Evolutionary conservation across 441 rosid species (phyloP).

Genomic region (Populus hybrid): DNA sequence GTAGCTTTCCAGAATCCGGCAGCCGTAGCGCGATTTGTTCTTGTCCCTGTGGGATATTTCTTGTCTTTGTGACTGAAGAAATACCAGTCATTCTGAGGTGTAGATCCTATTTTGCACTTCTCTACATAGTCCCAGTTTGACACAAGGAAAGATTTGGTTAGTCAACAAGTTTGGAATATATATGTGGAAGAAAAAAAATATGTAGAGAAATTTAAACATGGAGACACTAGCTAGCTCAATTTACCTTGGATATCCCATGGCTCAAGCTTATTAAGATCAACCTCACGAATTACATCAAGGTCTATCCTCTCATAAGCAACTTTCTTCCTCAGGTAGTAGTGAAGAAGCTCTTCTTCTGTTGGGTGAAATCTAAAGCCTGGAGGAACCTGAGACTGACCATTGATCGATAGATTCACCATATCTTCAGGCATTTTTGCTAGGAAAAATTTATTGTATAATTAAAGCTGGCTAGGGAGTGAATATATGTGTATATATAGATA

Average conservation of each 20-base stretch:
- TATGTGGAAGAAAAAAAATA: neutral
- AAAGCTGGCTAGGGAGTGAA: neutral
- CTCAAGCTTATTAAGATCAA: slow-evolving; percentile 97
- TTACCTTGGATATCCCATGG: slow-evolving; percentile 99
- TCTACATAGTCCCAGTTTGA: slow-evolving; percentile 34
- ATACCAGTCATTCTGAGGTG: slow-evolving; percentile 98
- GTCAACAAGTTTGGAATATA: neutral
- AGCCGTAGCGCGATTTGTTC: slow-evolving; percentile 88
- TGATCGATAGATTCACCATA: slow-evolving; percentile 71
- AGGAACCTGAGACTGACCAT: slow-evolving; percentile 93
- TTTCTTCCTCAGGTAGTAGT: slow-evolving; percentile 87
- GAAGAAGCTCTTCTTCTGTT: slow-evolving; percentile 87
- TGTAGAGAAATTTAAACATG: neutral
- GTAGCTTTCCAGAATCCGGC: slow-evolving; percentile 99
- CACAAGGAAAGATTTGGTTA: neutral
- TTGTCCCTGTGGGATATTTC: slow-evolving; percentile 91
- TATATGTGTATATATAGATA: neutral
- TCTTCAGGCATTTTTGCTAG: slow-evolving; percentile 33
- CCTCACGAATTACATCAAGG: slow-evolving; percentile 90
- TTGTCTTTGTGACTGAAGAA: slow-evolving; percentile 96
- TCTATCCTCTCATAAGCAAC: slow-evolving; percentile 78
- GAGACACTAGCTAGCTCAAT: neutral
- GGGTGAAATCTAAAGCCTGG: slow-evolving; percentile 86
- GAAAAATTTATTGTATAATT: neutral
- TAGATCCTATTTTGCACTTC: slow-evolving; percentile 84